phyloP scores from a whole-genome alignment of 2,329 filamentous ascomycete species.

The Pseudogymnoascus pannorum region DNA sequence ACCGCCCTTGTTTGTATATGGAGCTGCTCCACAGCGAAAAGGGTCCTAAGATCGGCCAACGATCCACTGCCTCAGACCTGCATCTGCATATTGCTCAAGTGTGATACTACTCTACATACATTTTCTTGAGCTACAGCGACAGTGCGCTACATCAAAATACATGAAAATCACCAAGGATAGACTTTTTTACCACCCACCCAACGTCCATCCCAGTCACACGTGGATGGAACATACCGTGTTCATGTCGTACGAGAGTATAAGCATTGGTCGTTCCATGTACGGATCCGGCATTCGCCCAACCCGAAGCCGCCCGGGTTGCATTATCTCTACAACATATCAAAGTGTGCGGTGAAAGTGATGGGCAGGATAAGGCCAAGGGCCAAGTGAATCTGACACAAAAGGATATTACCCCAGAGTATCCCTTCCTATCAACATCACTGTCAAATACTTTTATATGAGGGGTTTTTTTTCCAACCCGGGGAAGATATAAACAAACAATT shows the following conservation, averaged over 20 bases:
- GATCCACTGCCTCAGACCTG: conserved; percentile 5
- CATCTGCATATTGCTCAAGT: background rate
- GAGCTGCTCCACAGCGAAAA: background rate
- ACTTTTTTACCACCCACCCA: background rate
- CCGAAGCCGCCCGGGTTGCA: background rate
- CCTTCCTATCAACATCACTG: background rate
- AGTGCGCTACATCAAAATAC: conserved; percentile 1
- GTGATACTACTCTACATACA: background rate
- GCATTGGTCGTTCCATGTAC: background rate
- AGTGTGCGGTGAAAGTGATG: background rate
- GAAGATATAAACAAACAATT: background rate
- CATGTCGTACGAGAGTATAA: conserved; percentile 1
- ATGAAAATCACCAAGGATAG: background rate
- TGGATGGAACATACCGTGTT: background rate
- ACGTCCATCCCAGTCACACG: background rate
- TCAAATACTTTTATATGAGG: background rate
- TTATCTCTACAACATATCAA: conserved; percentile 2
- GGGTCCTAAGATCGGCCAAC: background rate
- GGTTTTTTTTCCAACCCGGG: background rate
- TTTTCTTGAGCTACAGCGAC: background rate
- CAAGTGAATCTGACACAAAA: background rate
- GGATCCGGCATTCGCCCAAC: background rate
- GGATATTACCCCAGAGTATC: background rate
- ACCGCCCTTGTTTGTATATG: no score
- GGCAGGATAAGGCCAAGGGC: background rate